Evolutionary conservation across 805 yeast genomes (phyloP).

Genomic region (Jamesozyma gamospora): DNA sequence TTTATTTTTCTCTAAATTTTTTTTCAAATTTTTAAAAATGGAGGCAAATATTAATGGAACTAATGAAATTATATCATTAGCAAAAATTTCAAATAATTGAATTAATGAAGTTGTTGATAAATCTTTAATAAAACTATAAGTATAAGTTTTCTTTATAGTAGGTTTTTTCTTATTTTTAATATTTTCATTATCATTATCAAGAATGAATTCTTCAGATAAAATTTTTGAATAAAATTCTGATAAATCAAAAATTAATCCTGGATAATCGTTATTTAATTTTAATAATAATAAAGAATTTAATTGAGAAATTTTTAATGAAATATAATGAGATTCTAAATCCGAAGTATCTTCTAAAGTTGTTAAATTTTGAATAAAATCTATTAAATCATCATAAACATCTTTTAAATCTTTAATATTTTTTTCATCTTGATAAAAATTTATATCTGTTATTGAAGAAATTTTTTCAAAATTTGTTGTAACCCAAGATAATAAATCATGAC

Average conservation of each 20-base stretch:
- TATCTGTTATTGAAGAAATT: conserved; percentile 1
- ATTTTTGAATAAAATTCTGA: conserved; percentile 21
- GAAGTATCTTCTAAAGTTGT: conserved; percentile 7
- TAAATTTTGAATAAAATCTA: conserved; percentile 7
- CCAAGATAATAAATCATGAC: conserved; percentile 21
- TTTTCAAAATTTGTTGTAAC: conserved; percentile 10
- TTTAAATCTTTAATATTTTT: conserved; percentile 1
- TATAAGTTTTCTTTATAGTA: conserved; percentile 16
- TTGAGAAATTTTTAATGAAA: conserved; percentile 16
- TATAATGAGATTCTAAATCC: conserved; percentile 16
- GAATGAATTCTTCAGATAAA: conserved; percentile 22
- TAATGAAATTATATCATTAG: conserved; percentile 28
- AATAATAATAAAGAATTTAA: conserved; percentile 11
- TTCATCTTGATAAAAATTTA: background rate
- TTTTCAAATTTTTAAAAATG: conserved; percentile 29
- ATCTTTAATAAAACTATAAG: conserved; percentile 22
- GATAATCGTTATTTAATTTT: conserved; percentile 7
- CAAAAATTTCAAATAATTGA: conserved; percentile 27
- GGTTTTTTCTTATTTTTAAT: conserved; percentile 12
- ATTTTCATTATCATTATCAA: conserved; percentile 4
- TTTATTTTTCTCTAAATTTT: conserved; percentile 24
- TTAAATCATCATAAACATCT: conserved; percentile 8
- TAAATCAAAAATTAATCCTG: conserved; percentile 22
- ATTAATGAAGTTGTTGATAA: conserved; percentile 23
- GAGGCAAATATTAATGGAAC: conserved; percentile 25